These are phyloP conservation scores for Solanum etuberosum DNA, from an alignment of 257 asterid species.

Conservation along the genomic window DNA sequence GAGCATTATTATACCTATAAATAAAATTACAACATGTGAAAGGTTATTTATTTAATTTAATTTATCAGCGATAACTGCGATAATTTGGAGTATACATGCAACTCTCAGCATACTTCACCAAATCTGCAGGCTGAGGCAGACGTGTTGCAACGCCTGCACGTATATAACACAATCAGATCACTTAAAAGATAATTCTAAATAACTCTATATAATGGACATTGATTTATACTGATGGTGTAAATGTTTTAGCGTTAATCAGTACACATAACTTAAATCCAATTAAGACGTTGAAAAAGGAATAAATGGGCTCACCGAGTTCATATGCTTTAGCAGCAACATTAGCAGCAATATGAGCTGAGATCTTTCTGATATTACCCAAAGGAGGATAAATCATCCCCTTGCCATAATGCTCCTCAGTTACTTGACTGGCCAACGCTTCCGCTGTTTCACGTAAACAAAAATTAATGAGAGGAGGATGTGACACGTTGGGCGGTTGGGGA, in stretches of 20 bases:
- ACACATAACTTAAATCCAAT: not conserved
- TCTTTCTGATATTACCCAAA: constrained; percentile 59
- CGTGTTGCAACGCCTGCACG: constrained; percentile 63
- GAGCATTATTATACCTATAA: not conserved
- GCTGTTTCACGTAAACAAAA: constrained; percentile 38
- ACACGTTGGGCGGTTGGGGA: not conserved
- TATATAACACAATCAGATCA: not conserved
- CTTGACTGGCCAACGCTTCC: constrained; percentile 90
- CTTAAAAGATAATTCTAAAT: not conserved
- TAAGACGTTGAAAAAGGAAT: not conserved
- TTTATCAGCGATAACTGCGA: constrained; percentile 48
- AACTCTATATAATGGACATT: not conserved
- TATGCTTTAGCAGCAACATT: constrained; percentile 93
- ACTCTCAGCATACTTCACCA: constrained; percentile 87
- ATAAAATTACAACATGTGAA: not conserved
- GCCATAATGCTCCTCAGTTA: constrained; percentile 69
- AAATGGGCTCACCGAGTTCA: constrained; percentile 51
- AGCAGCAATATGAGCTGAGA: constrained; percentile 87
- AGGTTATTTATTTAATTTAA: not conserved
- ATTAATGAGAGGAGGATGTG: not conserved
- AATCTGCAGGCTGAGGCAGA: constrained; percentile 72
- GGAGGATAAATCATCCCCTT: constrained; percentile 95
- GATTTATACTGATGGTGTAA: not conserved
- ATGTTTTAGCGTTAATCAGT: not conserved
- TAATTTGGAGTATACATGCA: constrained; percentile 91